Evolutionary conservation across 192 early-diverging fungal genomes (phyloP), one percentile per base, ranked within the genome.

Genomic region (Coemansia sp.): DNA sequence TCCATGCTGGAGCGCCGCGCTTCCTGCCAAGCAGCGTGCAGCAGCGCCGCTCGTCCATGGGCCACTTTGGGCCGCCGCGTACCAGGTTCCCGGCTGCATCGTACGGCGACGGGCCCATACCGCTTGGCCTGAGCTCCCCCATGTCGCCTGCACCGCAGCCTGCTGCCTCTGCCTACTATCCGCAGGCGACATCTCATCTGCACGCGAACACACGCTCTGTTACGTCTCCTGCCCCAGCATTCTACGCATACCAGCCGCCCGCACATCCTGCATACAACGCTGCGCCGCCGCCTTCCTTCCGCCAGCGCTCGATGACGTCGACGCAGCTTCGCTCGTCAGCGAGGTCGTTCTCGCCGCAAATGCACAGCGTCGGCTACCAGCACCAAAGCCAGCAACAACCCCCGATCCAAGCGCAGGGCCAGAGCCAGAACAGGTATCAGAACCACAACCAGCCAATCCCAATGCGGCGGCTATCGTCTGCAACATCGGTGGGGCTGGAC

Each of bases 231-330:
- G 43, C 36, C 9, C 19, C 45, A 15, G 62, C 46, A 3, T 5
- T 8, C 40, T 52, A 52, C 22, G 34, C 34, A 13, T 20, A 35
- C 54, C 33, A 33, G 54, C n/a, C 63, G 50, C 34, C 62, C 23
- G 56, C 43, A 32, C 50, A 53, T 5, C 33, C 35, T 34, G 36
- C 55, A 19, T 58, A 59, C 34, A 42, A 59, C 54, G 15, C 20
- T 48, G 65, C 45, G 15, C 35, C 71, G 23, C 70, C 63, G 15
- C 65, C 71, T 2, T 34, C 33, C 35, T 66, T 73, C 61, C 65
- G 71, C 48, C 65, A 73, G 33, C 61, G 71, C 25, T 67, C 71
- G 38, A 56, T 73, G 60, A 73, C 71, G 14, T 73, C 71, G 54
- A 67, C 65, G 4, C 72, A 68, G 72, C 62, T 65, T 48, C 72